Conservation (phyloP, 257 asterid genomes). For the Solanum ossicruentum region DNA sequence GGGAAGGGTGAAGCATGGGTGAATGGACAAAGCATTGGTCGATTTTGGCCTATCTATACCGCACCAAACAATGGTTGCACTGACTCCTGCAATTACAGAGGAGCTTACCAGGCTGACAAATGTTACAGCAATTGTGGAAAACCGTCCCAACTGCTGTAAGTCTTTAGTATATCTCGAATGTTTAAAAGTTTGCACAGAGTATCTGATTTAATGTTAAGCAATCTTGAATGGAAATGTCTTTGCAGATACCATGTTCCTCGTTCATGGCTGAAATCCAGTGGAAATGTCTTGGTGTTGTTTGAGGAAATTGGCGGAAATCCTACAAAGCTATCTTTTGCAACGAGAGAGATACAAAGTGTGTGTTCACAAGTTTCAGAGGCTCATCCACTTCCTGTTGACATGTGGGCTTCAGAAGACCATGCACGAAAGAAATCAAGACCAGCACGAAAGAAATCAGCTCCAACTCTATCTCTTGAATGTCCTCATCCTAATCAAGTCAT, state of each 20-base stretch:
- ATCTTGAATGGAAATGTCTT: neutral
- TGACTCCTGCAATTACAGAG: conserved; percentile 56
- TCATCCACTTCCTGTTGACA: conserved; percentile 69
- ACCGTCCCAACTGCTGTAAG: conserved; percentile 80
- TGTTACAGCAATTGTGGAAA: conserved; percentile 73
- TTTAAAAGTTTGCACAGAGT: neutral
- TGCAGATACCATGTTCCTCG: conserved; percentile 92
- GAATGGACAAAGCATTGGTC: conserved; percentile 88
- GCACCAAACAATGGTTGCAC: conserved; percentile 48
- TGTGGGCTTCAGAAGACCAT: conserved; percentile 45
- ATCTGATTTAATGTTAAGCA: neutral
- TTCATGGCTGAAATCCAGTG: conserved; percentile 60
- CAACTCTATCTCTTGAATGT: conserved; percentile 50
- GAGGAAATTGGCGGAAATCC: conserved; percentile 93
- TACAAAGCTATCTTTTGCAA: conserved; percentile 51
- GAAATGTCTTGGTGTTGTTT: conserved; percentile 52
- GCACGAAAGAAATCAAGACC: conserved; percentile 25
- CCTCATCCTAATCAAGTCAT: conserved; percentile 55
- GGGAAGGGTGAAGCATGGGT: conserved; percentile 97
- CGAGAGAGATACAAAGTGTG: conserved; percentile 38
- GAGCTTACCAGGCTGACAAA: conserved; percentile 40
- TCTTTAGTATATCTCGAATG: neutral
- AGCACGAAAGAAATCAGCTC: conserved; percentile 16
- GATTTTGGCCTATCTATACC: conserved; percentile 61
- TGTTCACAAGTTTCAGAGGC: conserved; percentile 59